Evolutionary conservation across 371 early-diverging fungal genomes (phyloP).

Genomic region (Lichtheimia corymbifera): DNA sequence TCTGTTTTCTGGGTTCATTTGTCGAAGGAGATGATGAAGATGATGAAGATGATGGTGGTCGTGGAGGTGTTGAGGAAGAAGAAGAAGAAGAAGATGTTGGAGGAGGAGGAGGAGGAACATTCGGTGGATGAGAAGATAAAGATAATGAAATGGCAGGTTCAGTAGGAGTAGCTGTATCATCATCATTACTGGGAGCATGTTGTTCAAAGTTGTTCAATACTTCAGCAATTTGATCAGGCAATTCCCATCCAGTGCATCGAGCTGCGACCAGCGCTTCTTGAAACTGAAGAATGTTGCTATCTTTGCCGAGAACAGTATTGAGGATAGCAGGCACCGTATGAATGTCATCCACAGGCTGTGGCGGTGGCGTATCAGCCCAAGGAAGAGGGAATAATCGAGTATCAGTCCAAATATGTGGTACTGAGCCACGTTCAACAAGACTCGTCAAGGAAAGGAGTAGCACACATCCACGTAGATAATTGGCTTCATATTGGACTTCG

Average conservation of each 20-base stretch:
- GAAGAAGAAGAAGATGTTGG: background rate
- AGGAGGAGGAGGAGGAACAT: background rate
- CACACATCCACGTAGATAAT: conserved; percentile 38
- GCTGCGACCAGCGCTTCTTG: conserved; percentile 13
- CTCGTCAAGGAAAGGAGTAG: conserved; percentile 28
- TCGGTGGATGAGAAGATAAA: background rate
- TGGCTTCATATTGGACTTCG: conserved; percentile 32
- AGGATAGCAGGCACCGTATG: conserved; percentile 20
- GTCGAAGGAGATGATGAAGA: background rate
- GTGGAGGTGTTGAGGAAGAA: background rate
- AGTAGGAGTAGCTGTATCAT: background rate
- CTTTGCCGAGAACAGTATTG: conserved; percentile 6
- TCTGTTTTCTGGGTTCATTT: background rate
- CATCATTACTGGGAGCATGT: background rate
- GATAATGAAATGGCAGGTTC: background rate
- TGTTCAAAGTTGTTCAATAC: background rate
- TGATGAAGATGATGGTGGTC: background rate
- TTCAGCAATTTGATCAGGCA: conserved; percentile 7
- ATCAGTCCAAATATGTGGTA: conserved; percentile 38
- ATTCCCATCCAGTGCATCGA: conserved; percentile 11
- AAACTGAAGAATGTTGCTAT: conserved; percentile 13
- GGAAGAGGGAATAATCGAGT: conserved; percentile 24
- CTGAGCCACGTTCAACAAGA: conserved; percentile 30
- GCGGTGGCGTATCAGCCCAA: conserved; percentile 1
- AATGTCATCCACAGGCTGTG: background rate